Percentiles rank a stretch among this genome's conserved stretches.
phyloP scores from a whole-genome alignment of 2,329 filamentous ascomycete species.

The Mycogone perniciosa region DNA sequence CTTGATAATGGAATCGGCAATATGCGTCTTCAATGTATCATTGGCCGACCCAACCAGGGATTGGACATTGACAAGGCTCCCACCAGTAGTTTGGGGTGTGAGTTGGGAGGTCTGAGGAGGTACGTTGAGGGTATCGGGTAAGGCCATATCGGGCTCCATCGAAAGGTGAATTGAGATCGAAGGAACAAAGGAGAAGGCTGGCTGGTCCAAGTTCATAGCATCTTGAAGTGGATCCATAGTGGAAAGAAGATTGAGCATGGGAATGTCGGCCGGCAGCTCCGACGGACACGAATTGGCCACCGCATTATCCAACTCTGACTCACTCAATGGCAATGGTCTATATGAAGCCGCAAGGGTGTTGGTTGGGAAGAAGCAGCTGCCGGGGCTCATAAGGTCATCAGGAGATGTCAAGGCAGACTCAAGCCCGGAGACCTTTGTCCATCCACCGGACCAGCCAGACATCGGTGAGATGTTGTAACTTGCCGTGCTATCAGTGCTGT shows the following conservation, averaged over 20 bases:
- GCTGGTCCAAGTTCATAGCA: constrained; percentile 27
- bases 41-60: constrained; percentile 38
- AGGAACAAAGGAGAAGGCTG: constrained; percentile 31
- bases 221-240: constrained; percentile 23
- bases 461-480: constrained; percentile 42
- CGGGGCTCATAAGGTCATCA: constrained; percentile 32
- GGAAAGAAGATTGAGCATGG: constrained; percentile 26
- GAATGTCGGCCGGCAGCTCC: constrained; percentile 40
- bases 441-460: constrained; percentile 36
- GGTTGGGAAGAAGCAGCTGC: constrained; percentile 22
- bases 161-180: constrained; percentile 28
- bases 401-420: constrained; percentile 43
- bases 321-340: constrained; percentile 20
- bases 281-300: constrained; percentile 27
- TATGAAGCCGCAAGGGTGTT: constrained; percentile 18
- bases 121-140: constrained; percentile 25
- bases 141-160: constrained; percentile 31
- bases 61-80: constrained; percentile 19
- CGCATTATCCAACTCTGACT: constrained; percentile 23
- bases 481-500: constrained; percentile 30
- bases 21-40: constrained; percentile 40
- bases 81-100: constrained; percentile 18
- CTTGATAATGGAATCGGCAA: constrained; percentile 39
- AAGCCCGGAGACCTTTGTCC: constrained; percentile 34
- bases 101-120: constrained; percentile 14